Percentiles rank a stretch among this genome's conserved stretches.
Conservation (phyloP, 352 stramenopile genomes). For the Phytophthora litchii region DNA sequence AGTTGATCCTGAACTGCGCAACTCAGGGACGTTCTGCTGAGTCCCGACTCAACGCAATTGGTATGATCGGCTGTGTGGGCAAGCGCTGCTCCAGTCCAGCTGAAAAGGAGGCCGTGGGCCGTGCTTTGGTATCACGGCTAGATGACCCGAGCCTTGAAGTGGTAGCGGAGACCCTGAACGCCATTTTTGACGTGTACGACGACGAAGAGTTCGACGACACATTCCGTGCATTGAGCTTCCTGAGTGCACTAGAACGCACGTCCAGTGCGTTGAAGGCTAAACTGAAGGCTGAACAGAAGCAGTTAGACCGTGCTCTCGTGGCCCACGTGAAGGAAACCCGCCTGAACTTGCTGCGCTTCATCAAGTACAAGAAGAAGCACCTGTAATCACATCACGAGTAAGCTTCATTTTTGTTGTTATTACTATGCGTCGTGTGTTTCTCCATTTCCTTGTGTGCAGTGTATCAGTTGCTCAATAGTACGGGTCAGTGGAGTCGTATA, state of each 20-base stretch:
- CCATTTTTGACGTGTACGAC: slow-evolving; percentile 87
- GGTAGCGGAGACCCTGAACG: slow-evolving; percentile 85
- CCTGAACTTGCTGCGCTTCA: slow-evolving; percentile 87
- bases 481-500: slow-evolving; percentile 70
- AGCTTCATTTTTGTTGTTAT: slow-evolving; percentile 29
- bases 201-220: slow-evolving; percentile 80
- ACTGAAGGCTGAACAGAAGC: slow-evolving; percentile 76
- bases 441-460: slow-evolving; percentile 11
- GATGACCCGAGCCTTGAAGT: slow-evolving; percentile 80
- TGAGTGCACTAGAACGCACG: slow-evolving; percentile 69
- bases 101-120: slow-evolving; percentile 80
- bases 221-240: slow-evolving; percentile 70
- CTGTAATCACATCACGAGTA: slow-evolving; percentile 47
- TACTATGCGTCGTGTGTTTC: slow-evolving; percentile 3
- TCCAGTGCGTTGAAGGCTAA: slow-evolving; percentile 70
- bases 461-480: slow-evolving; percentile 37
- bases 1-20: slow-evolving; percentile 69
- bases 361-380: slow-evolving; percentile 93
- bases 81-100: slow-evolving; percentile 61
- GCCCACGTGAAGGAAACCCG: slow-evolving; percentile 88
- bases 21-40: slow-evolving; percentile 68
- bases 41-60: slow-evolving; percentile 76
- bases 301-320: slow-evolving; percentile 78
- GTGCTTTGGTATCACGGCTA: slow-evolving; percentile 60
- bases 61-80: slow-evolving; percentile 79